Evolutionary conservation across 2,329 filamentous ascomycete species (phyloP), one percentile per base, ranked within the genome.

Genomic region (Diaporthe eres): DNA sequence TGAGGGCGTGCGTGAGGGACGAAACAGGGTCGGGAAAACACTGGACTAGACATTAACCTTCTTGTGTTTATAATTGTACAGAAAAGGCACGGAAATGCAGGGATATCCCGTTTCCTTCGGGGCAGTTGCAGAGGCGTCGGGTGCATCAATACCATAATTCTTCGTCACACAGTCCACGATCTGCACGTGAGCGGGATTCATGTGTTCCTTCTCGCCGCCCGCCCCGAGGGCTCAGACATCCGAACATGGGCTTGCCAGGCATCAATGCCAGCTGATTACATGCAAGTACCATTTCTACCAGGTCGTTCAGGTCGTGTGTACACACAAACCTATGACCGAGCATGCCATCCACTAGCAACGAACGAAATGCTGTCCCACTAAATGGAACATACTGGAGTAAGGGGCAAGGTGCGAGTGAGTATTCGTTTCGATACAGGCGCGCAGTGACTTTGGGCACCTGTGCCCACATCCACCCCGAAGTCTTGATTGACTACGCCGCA

Each of bases 21-120:
- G 79, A 80, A 57, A 81, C 79, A 2, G 82, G 83, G 17, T 85
- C 81, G 25, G 83, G 42, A 47, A n/a, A 34, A 63, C 25, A 31
- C 25, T 42, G 58, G 58, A 65, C 34, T 65, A 73, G 51, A 65
- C 34, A 63, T 42, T 55, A 55, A 51, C 34, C 58, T 73, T 73
- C 71, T 65, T 65, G 71, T 73, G 65, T 65, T 53, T 55, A 73
- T 73, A 73, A 28, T 73, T 55, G 65, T 68, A 42, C 47, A 53
- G 25, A 68, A 68, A 68, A 68, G 47, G 47, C 22, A 13, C n/a
- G 65, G 47, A 28, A 53, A 53, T 28, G 28, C 34, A 28, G 47
- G 65, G 47, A 39, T 53, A 53, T 25, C 47, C 22, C 47, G 37
- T n/a, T 53, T 28, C 34, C 65, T 39, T 53, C 13, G 31, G 53